A percentile compares a stretch with the other conserved stretches of the same genome.
phyloP scores from a whole-genome alignment of 495 filamentous ascomycete genomes.

The Penicillium lagena region DNA sequence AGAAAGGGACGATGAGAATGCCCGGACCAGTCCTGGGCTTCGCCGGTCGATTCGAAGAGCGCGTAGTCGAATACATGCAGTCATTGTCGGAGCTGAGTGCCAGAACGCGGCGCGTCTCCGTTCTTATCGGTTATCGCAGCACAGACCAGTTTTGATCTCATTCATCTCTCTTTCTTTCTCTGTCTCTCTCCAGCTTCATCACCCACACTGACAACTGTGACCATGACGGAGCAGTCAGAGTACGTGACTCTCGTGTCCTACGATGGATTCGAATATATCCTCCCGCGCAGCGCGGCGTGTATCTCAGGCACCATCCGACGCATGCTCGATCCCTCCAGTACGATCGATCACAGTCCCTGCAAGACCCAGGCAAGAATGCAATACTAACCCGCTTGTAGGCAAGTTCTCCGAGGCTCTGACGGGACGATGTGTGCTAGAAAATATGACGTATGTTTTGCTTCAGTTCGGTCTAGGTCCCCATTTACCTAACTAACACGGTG shows the following conservation, averaged over 20 bases:
- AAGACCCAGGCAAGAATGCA: no score
- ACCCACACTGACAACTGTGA: conserved; percentile 4
- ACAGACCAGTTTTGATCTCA: conserved; percentile 16
- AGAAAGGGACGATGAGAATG: conserved; percentile 5
- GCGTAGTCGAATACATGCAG: no score
- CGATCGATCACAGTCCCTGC: conserved; percentile 14
- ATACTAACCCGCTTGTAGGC: conserved; percentile 29
- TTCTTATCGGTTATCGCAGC: conserved; percentile 15
- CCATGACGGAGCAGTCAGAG: conserved; percentile 20
- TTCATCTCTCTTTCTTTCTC: background rate
- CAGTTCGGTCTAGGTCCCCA: background rate
- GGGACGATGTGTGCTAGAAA: conserved; percentile 60
- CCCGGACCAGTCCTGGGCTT: no score
- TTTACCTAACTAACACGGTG: background rate
- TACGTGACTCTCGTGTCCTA: conserved; percentile 83
- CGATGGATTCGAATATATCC: conserved; percentile 84
- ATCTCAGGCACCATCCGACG: conserved; percentile 70
- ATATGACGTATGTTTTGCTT: conserved; percentile 56
- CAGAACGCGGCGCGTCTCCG: background rate
- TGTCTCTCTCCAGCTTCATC: conserved; percentile 1
- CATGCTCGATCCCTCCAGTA: conserved; percentile 80
- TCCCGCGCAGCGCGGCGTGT: conserved; percentile 69
- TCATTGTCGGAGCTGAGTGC: no score
- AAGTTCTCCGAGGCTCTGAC: conserved; percentile 63
- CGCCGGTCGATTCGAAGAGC: no score